Conservation (phyloP, 345 rosid species). For the Xanthoceras sorbifolium region DNA sequence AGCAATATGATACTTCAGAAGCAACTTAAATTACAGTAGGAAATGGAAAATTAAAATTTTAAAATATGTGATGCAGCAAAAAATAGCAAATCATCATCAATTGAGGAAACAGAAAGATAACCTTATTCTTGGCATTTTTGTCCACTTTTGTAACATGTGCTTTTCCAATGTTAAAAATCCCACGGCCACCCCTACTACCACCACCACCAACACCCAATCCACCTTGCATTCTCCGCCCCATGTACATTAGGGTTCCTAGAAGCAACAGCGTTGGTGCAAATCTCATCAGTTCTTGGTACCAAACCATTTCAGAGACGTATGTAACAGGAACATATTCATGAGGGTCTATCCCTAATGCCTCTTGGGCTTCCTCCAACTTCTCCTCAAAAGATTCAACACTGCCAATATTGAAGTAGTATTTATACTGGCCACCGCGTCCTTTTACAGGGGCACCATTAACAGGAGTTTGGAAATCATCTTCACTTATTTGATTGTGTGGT, state of each 20-base stretch:
- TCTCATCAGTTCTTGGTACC: constrained; percentile 85
- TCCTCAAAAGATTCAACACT: constrained; percentile 93
- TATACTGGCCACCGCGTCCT: constrained; percentile 60
- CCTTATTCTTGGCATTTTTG: constrained; percentile 93
- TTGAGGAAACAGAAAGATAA: constrained; percentile 23
- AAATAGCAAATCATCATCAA: background rate
- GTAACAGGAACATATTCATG: constrained; percentile 82
- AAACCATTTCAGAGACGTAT: constrained; percentile 66
- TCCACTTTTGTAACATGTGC: constrained; percentile 84
- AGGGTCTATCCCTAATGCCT: constrained; percentile 71
- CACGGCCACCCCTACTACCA: constrained; percentile 81
- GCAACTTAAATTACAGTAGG: background rate
- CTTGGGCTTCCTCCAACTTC: constrained; percentile 93
- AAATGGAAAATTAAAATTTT: background rate
- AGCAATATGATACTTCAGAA: background rate
- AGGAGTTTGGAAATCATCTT: constrained; percentile 45
- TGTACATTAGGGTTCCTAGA: constrained; percentile 65
- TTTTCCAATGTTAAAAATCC: constrained; percentile 94
- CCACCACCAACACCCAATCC: constrained; percentile 85
- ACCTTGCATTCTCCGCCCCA: constrained; percentile 82
- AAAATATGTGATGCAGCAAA: background rate
- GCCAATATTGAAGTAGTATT: constrained; percentile 84
- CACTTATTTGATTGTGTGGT: constrained; percentile 45
- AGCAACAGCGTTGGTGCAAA: constrained; percentile 75
- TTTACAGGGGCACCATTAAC: constrained; percentile 36